Evolutionary conservation across 805 yeast genomes (phyloP), one percentile per base, ranked within the genome.

Genomic region (Metschnikowia corniflorae): DNA sequence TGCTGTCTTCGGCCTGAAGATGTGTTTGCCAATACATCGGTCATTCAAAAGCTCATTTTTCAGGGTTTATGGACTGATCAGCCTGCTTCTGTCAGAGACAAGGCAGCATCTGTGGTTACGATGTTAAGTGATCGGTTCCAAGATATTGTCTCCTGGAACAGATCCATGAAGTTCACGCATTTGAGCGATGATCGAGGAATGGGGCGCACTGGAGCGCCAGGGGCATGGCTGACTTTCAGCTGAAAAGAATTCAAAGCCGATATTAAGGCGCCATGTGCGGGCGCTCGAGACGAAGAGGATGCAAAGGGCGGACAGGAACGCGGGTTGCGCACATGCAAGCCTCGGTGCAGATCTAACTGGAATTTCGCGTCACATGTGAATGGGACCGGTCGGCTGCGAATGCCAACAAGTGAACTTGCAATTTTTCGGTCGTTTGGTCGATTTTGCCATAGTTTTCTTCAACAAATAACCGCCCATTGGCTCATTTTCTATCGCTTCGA

Each of bases 1-100:
- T 48, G 52, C 31, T 48, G 52, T 25, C 14, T 48, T n/a, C 39
- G 31, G 21, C 29, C 42, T 17, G 46, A 43, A 19, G 48, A 47
- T 24, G 31, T 47, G 5, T 45, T 43, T 32, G 31, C 45, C 25
- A 35, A 42, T 22, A 39, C 32, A 17, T 46, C 50, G 15, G 34
- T 35, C 10, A 33, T 47, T 20, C 47, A 43, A 19, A 35, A 36
- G 29, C 42, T 47, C 15, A 39, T 47, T 16, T 36, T 40, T 14
- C 42, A 36, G 13, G 50, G 51, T 6, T 35, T 47, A n/a, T 39
- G 44, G 43, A 37, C 44, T 6, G 47, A 34, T 6, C 49, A 44
- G 29, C 42, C 47, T 2, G 33, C 29, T 9, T 19, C 34, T 4
- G 45, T 47, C 6, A 34, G 39, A 22, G 39, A 42, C 18, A 39